A percentile compares a stretch with the other conserved stretches of the same genome.
These are phyloP conservation scores for Linaria vulgaris DNA, from an alignment of 257 asterid genomes.

Conservation along the genomic window DNA sequence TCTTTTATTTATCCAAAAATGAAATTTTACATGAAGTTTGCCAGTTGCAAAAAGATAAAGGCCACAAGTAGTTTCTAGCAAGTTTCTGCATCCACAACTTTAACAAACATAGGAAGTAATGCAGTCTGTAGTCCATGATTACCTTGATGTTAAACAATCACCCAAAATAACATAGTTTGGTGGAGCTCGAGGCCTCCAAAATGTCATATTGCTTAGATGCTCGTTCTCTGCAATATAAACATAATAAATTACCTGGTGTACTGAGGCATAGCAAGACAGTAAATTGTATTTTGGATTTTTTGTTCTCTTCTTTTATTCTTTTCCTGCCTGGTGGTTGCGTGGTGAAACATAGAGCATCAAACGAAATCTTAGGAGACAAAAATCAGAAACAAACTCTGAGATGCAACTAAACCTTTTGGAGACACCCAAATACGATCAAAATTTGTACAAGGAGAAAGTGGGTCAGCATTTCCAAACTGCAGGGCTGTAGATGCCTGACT, in stretches of 20 bases:
- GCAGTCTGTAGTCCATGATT: constrained; percentile 20
- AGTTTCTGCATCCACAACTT: constrained; percentile 10
- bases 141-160: constrained; percentile 97
- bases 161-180: constrained; percentile 91
- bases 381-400: constrained; percentile 16
- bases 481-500: constrained; percentile 81
- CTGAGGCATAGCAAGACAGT: not conserved
- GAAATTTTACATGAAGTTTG: not conserved
- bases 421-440: constrained; percentile 94
- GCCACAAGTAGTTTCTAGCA: not conserved
- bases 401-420: constrained; percentile 62
- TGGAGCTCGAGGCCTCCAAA: constrained; percentile 99
- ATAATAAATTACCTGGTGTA: constrained; percentile 2
- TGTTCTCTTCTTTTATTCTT: constrained; percentile 4
- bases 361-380: constrained; percentile 16
- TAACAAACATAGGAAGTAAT: not conserved
- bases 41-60: not conserved
- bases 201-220: constrained; percentile 75
- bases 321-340: not conserved
- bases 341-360: constrained; percentile 13
- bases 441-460: constrained; percentile 80
- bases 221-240: constrained; percentile 62
- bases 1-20: too few species aligned
- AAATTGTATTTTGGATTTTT: not conserved
- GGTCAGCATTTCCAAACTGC: constrained; percentile 90